phyloP scores from a whole-genome alignment of 1,284 basidiomycete genomes.

The Malassezia brasiliensis region DNA sequence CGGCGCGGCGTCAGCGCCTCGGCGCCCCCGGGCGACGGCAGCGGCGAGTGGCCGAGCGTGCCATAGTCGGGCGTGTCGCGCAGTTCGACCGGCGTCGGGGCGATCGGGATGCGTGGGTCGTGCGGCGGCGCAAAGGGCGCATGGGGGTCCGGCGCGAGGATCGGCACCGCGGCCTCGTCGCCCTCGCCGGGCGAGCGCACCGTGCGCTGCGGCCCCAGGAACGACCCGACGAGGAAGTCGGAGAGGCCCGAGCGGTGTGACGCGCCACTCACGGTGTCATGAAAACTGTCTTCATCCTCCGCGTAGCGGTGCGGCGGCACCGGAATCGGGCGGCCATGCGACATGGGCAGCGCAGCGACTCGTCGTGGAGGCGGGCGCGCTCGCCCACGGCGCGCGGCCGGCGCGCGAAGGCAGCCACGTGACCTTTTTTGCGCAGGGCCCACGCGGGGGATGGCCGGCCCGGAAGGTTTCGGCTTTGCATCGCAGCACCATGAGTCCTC shows the following conservation, averaged over 20 bases:
- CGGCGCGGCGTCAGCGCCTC: neutral
- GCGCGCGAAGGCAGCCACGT: neutral
- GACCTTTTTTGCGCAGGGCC: neutral
- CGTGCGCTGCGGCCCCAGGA: slow-evolving; percentile 10
- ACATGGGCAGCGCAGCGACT: neutral
- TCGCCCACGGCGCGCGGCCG: neutral
- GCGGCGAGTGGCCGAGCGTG: slow-evolving; percentile 4
- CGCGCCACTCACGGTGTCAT: neutral
- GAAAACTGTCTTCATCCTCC: neutral
- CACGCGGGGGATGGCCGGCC: neutral
- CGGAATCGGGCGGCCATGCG: neutral
- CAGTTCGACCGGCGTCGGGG: neutral
- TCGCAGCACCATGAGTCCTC: slow-evolving; percentile 28
- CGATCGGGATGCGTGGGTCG: neutral
- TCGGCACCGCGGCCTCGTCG: neutral
- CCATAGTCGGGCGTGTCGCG: slow-evolving; percentile 13
- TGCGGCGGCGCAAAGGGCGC: slow-evolving; percentile 2
- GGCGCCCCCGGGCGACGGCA: neutral
- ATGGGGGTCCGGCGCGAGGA: neutral
- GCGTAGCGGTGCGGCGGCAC: neutral
- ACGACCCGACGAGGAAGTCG: slow-evolving; percentile 11
- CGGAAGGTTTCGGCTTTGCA: neutral
- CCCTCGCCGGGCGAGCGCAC: neutral
- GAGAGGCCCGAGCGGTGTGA: slow-evolving; percentile 10
- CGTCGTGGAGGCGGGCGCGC: neutral